These are phyloP conservation scores for Porodaedalea pini DNA, from an alignment of 1,284 basidiomycete species.

Conservation along the genomic window DNA sequence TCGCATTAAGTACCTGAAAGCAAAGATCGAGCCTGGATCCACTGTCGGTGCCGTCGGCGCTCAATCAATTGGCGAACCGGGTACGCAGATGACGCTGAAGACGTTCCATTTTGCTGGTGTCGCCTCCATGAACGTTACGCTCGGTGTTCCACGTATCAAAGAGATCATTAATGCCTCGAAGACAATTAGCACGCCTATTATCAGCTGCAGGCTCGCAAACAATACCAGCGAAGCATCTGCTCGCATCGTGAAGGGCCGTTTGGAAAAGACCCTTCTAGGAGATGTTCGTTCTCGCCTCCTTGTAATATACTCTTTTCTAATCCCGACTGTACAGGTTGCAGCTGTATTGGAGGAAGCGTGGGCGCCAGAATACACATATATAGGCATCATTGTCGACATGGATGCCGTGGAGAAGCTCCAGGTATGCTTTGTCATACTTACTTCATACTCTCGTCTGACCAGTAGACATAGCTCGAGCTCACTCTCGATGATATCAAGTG, in stretches of 20 bases:
- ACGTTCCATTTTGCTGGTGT: slow-evolving; percentile 99
- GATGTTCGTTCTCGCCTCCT: slow-evolving; percentile 61
- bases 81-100: slow-evolving; percentile 99
- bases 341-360: slow-evolving; percentile 94
- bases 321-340: slow-evolving; percentile 60
- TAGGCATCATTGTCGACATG: slow-evolving; percentile 91
- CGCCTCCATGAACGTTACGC: slow-evolving; percentile 99
- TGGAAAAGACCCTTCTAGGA: slow-evolving; percentile 94
- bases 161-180: slow-evolving; percentile 99
- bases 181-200: slow-evolving; percentile 95
- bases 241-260: slow-evolving; percentile 93
- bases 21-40: slow-evolving; percentile 93
- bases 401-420: slow-evolving; percentile 89
- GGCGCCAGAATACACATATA: slow-evolving; percentile 89
- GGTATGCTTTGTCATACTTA: slow-evolving; percentile 39
- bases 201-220: slow-evolving; percentile 91
- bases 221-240: slow-evolving; percentile 85
- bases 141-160: slow-evolving; percentile 99
- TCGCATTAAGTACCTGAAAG: slow-evolving; percentile 89
- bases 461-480: slow-evolving; percentile 73
- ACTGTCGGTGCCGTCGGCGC: slow-evolving; percentile 98
- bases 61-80: slow-evolving; percentile 98
- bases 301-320: slow-evolving; percentile 1
- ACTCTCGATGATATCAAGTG: slow-evolving; percentile 92
- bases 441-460: slow-evolving; percentile 3